Base-by-base conservation (phyloP, 1,139 yeast species). In the Meyerozyma sp. region DNA sequence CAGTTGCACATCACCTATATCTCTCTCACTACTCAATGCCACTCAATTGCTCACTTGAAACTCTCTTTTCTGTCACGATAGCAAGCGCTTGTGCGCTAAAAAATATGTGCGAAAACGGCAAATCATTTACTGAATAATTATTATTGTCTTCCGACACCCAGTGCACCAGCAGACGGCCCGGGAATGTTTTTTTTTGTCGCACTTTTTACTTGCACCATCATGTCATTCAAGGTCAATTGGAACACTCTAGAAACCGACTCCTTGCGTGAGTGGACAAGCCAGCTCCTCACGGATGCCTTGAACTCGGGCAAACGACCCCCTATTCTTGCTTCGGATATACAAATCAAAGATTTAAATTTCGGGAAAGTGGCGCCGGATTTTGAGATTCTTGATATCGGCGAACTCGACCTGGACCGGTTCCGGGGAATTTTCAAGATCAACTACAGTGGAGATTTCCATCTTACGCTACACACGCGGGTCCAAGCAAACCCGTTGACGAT, bases 181-280 rank as follows among this genome's bases (percentile, higher is more conserved):
- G 13, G 13, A 6, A 27, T 27, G 29, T 27, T 27, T 27, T 27
- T 27, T 27, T 27, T 27, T 10, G 29, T 11, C 29, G 29, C 29
- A 27, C 29, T 11, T 27, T 11, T 27, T 27, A 11, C 13, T n/a
- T 27, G 29, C 29, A 11, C 29, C 29, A 27, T 27, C 37, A 86
- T 86, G 95, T 84, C 94, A 20, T 85, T 87, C 61, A 81, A 81
- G 54, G 84, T 86, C 52, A 80, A 84, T 63, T 86, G 95, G 95
- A 78, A 79, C 53, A 73, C 88, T n/a, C 71, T 86, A 41, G 88
- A 84, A 53, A 79, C 85, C 44, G 86, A 83, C 43, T 72, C 81
- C 38, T 73, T 88, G 54, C 73, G 82, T 36, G 65, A 71, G 36
- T 82, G 87, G 75, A 83, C 94, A 5, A 77, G 76, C 46, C 84